These are phyloP conservation scores for Acacia melanoxylon DNA, from an alignment of 306 rosid species.

Conservation along the genomic window DNA sequence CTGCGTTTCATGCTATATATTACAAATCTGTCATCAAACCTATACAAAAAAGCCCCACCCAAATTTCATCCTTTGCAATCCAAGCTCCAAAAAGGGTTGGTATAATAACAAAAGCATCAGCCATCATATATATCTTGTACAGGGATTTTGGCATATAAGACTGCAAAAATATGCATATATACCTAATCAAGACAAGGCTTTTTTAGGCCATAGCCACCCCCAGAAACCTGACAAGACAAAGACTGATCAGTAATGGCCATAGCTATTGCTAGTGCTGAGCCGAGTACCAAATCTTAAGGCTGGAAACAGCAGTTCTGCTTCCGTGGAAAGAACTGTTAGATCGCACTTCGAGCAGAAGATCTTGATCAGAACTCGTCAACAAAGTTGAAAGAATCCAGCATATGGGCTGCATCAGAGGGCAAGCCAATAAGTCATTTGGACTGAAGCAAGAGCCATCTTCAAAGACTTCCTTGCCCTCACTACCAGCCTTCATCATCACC, in stretches of 20 bases:
- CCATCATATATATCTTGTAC: conserved; percentile 69
- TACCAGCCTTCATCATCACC: conserved; percentile 51
- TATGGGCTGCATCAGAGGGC: conserved; percentile 63
- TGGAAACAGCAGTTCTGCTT: conserved; percentile 86
- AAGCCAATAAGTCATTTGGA: conserved; percentile 75
- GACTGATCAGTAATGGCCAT: conserved; percentile 49
- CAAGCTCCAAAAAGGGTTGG: conserved; percentile 41
- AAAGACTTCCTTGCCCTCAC: conserved; percentile 60
- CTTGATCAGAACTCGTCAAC: conserved; percentile 76
- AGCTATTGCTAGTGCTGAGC: conserved; percentile 80
- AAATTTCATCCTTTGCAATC: conserved; percentile 54
- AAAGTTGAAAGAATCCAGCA: conserved; percentile 64
- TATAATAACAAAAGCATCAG: conserved; percentile 48
- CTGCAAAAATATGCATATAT: conserved; percentile 43
- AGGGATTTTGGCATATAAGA: conserved; percentile 43
- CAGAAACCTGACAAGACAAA: conserved; percentile 22
- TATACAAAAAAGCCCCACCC: conserved; percentile 82
- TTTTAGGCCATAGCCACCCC: conserved; percentile 23
- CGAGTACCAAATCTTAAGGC: conserved; percentile 55
- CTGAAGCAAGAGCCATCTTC: conserved; percentile 83
- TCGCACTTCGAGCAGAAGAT: conserved; percentile 80
- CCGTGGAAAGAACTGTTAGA: conserved; percentile 78
- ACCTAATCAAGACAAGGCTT: conserved; percentile 40
- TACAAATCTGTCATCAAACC: conserved; percentile 69
- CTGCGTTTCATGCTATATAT: conserved; percentile 64